Percentiles rank a stretch among this genome's conserved stretches.
These are phyloP conservation scores for Austroboletus festivus DNA, from an alignment of 768 basidiomycete genomes.

Conservation along the genomic window DNA sequence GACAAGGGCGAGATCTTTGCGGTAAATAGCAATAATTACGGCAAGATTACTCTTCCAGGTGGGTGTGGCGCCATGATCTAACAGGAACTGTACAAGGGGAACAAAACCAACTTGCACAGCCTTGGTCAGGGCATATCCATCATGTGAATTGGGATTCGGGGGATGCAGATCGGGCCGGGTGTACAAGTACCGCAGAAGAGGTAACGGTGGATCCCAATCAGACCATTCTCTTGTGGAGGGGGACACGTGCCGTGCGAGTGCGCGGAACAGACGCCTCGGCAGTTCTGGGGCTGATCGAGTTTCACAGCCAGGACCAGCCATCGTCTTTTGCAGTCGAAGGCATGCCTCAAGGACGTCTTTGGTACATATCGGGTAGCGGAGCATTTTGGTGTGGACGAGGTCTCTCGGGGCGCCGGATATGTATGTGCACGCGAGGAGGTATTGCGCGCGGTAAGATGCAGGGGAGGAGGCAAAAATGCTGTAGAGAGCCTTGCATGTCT, in stretches of 20 bases:
- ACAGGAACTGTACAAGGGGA: slow-evolving; percentile 67
- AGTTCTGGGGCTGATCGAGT: slow-evolving; percentile 41
- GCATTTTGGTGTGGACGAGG: slow-evolving; percentile 41
- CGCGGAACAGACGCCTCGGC: slow-evolving; percentile 66
- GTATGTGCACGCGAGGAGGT: slow-evolving; percentile 45
- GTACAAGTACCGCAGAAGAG: slow-evolving; percentile 61
- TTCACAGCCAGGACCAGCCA: not conserved
- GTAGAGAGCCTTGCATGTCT: slow-evolving; percentile 51
- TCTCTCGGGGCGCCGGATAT: slow-evolving; percentile 13
- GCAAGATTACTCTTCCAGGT: slow-evolving; percentile 57
- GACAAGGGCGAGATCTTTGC: slow-evolving; percentile 64
- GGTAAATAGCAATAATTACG: slow-evolving; percentile 71
- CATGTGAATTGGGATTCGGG: slow-evolving; percentile 61
- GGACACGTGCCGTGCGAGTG: slow-evolving; percentile 31
- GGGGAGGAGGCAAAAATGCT: slow-evolving; percentile 55
- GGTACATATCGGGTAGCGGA: slow-evolving; percentile 43
- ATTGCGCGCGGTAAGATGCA: slow-evolving; percentile 59
- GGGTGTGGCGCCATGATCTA: slow-evolving; percentile 73
- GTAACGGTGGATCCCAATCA: slow-evolving; percentile 53
- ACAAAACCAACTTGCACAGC: slow-evolving; percentile 66
- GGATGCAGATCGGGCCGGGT: slow-evolving; percentile 34
- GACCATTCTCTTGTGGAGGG: slow-evolving; percentile 37
- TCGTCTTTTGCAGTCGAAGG: slow-evolving; percentile 23
- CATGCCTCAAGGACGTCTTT: slow-evolving; percentile 45
- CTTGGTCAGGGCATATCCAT: slow-evolving; percentile 78